Conservation (phyloP, 176 grass and related monocot genomes). For the Saccharum spontaneum region DNA sequence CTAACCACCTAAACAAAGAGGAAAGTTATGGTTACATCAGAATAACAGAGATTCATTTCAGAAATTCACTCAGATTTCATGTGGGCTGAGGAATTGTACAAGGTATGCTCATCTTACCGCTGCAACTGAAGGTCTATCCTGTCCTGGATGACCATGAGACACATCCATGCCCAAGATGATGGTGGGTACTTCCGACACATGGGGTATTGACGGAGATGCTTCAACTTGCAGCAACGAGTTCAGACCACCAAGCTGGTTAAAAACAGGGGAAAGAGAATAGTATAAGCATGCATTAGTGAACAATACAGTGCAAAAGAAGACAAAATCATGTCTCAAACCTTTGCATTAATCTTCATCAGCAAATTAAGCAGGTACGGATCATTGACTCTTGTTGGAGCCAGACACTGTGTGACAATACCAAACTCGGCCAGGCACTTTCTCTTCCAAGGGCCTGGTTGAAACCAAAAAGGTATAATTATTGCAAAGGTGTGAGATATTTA, state of each 20-base stretch:
- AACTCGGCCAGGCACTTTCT: slow-evolving; percentile 86
- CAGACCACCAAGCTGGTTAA: slow-evolving; percentile 73
- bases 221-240: slow-evolving; percentile 78
- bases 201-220: slow-evolving; percentile 49
- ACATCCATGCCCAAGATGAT: slow-evolving; percentile 97
- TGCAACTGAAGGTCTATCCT: slow-evolving; percentile 84
- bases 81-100: not conserved
- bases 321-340: slow-evolving; percentile 44
- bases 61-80: not conserved
- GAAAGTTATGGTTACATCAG: not conserved
- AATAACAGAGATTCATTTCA: not conserved
- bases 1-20: slow-evolving; percentile 68
- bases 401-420: slow-evolving; percentile 89
- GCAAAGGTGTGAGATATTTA: not conserved
- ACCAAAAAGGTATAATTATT: slow-evolving; percentile 4
- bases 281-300: not conserved
- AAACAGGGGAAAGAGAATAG: not conserved
- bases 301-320: slow-evolving; percentile 8
- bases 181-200: slow-evolving; percentile 60
- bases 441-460: slow-evolving; percentile 83
- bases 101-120: slow-evolving; percentile 44
- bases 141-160: slow-evolving; percentile 69
- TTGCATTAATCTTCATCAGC: slow-evolving; percentile 91
- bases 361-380: slow-evolving; percentile 83
- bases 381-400: slow-evolving; percentile 76